phyloP scores from a whole-genome alignment of 192 early-diverging fungal species.

The Coemansia biformis region DNA sequence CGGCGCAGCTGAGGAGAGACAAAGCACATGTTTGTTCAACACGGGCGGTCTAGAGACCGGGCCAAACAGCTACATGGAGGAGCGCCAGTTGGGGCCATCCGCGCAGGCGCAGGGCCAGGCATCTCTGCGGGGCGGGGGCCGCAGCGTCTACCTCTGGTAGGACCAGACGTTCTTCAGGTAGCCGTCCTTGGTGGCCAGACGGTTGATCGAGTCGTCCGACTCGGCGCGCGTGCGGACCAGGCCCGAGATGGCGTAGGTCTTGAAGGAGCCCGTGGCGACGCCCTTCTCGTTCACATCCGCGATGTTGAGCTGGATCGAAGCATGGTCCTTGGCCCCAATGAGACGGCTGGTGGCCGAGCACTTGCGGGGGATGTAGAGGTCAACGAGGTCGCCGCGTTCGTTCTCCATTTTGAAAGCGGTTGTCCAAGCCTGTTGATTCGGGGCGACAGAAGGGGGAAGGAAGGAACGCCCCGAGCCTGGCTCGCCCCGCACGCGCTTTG shows the following conservation, averaged over 20 bases:
- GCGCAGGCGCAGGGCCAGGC: no score
- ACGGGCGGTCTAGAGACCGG: neutral
- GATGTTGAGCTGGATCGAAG: constrained; percentile 91
- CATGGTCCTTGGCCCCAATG: constrained; percentile 98
- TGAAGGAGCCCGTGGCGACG: constrained; percentile 63
- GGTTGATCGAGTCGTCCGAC: constrained; percentile 96
- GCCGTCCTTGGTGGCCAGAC: constrained; percentile 74
- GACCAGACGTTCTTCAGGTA: constrained; percentile 73
- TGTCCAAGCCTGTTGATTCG: no score
- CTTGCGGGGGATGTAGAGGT: constrained; percentile 93
- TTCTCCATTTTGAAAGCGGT: constrained; percentile 44
- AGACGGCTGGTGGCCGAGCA: constrained; percentile 98
- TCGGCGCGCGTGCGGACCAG: constrained; percentile 85
- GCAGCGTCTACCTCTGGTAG: constrained; percentile 59
- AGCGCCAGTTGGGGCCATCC: no score
- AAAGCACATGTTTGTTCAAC: neutral
- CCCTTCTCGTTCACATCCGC: constrained; percentile 87
- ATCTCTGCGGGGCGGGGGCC: no score
- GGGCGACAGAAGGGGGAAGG: no score
- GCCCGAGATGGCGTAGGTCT: constrained; percentile 70
- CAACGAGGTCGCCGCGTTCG: constrained; percentile 53
- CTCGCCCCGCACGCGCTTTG: no score
- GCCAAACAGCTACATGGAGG: neutral
- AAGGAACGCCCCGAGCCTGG: no score
- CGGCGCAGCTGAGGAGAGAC: neutral